A percentile compares a stretch with the other conserved stretches of the same genome.
Evolutionary conservation across 2,329 filamentous ascomycete species (phyloP).

Genomic region (Biscogniauxia marginata): DNA sequence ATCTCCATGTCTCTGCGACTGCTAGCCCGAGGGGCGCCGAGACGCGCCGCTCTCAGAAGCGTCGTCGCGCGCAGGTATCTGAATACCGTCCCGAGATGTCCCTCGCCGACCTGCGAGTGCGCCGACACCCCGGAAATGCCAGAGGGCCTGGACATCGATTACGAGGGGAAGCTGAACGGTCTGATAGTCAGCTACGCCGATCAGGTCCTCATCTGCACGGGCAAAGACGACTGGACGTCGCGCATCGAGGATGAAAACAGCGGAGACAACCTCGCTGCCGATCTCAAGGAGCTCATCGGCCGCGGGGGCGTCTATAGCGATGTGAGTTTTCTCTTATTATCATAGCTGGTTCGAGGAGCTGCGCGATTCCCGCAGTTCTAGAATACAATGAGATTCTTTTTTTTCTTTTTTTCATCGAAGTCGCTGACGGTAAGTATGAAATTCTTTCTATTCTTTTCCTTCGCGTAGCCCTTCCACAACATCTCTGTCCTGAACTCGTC

Average conservation of each 20-base stretch:
- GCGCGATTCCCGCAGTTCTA: neutral
- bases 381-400: no score
- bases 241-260: slow-evolving; percentile 79
- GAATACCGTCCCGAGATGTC: slow-evolving; percentile 57
- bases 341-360: neutral
- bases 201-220: slow-evolving; percentile 82
- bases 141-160: slow-evolving; percentile 71
- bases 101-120: slow-evolving; percentile 74
- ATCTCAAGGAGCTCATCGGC: slow-evolving; percentile 69
- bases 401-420: neutral
- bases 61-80: slow-evolving; percentile 8
- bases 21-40: slow-evolving; percentile 13
- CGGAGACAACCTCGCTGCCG: slow-evolving; percentile 65
- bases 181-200: slow-evolving; percentile 77
- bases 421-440: slow-evolving; percentile 34
- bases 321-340: slow-evolving; percentile 45
- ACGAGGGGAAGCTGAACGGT: slow-evolving; percentile 66
- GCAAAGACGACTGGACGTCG: slow-evolving; percentile 76
- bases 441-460: neutral
- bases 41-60: slow-evolving; percentile 4
- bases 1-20: slow-evolving; percentile 25
- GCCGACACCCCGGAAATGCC: slow-evolving; percentile 64
- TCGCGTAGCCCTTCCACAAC: slow-evolving; percentile 74
- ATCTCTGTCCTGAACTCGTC: slow-evolving; percentile 75
- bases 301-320: slow-evolving; percentile 65